Base-by-base conservation (phyloP, 208 protist genomes). In the Crithidia fasciculata region DNA sequence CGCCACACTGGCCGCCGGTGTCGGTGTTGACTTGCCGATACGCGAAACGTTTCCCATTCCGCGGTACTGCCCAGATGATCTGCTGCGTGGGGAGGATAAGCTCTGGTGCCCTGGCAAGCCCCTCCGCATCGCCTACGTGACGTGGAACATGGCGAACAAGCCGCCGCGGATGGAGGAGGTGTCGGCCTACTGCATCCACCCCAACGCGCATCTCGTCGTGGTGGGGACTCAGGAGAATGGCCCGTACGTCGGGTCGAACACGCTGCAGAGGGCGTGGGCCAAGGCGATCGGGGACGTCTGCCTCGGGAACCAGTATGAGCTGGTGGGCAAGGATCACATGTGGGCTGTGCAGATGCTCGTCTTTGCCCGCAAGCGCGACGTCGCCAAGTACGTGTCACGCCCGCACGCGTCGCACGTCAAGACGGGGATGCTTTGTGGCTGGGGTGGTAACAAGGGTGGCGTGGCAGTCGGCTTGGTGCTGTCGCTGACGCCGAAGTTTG, bases 401-500 rank as follows among this genome's bases (percentile, higher is more conserved):
- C 64, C 87, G 0, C 76, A 93, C 67, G 15, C 40, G 19, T 79
- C 85, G 6, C 68, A 79, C 65, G 86, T 95, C 18, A 80, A 77
- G 73, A 89, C 87, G 4, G 86, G 87, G 12, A 61, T 95, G 59
- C 45, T 83, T 6, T 82, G 74, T 2, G 92, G 92, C 40, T 49
- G 84, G 5, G 66, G 94, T 44, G 97, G 95, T 15, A 98, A 98
- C 82, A 99, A 98, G 74, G 97, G 97, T 50, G 96, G 90, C 9
- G 87, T 98, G 15, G 94, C 88, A 0, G 78, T 98, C 4, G 75
- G 76, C 0, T 67, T 99, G 15, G 69, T 69, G 1, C 28, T 98
- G 9, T 91, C 87, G 0, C 74, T 94, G 81, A 68, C 47, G 19
- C 70, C 61, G 9, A 71, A 78, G 41, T 53, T 72, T 4, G 36